Evolutionary conservation across 1,284 basidiomycete genomes (phyloP).

Genomic region (Apiotrichum siamense): DNA sequence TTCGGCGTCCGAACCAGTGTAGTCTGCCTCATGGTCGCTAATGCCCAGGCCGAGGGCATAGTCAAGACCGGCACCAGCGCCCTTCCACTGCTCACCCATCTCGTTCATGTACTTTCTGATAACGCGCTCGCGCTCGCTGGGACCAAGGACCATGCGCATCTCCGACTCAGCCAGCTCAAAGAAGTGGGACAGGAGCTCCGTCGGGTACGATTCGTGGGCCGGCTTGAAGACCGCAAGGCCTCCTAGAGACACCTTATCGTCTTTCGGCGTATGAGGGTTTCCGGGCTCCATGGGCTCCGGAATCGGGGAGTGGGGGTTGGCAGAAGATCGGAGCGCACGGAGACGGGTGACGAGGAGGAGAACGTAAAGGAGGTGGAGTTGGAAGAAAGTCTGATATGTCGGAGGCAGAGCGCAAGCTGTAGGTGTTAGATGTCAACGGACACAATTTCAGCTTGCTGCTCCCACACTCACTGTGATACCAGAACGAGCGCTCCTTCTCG

Average conservation of each 20-base stretch:
- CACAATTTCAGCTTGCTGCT: neutral
- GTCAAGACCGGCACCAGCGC: conserved; percentile 74
- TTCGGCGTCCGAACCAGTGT: conserved; percentile 57
- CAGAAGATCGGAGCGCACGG: conserved; percentile 60
- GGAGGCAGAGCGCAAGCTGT: conserved; percentile 79
- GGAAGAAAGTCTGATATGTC: conserved; percentile 98
- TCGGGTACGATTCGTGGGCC: conserved; percentile 36
- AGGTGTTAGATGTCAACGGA: neutral
- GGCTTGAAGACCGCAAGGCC: conserved; percentile 20
- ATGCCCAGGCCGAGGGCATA: conserved; percentile 51
- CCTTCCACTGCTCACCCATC: conserved; percentile 86
- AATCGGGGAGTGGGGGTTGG: conserved; percentile 50
- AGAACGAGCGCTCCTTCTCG: conserved; percentile 48
- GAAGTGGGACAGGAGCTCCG: conserved; percentile 84
- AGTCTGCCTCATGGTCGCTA: conserved; percentile 19
- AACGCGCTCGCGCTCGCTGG: conserved; percentile 66
- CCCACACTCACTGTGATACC: conserved; percentile 43
- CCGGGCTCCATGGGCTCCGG: conserved; percentile 29
- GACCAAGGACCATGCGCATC: conserved; percentile 69
- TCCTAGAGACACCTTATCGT: neutral
- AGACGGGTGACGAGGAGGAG: conserved; percentile 85
- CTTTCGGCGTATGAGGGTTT: conserved; percentile 9
- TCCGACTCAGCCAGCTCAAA: conserved; percentile 92
- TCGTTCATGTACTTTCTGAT: conserved; percentile 85
- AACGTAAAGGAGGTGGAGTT: conserved; percentile 85